Conservation (phyloP, 169 alveolate genomes). For the Babesia sp. region DNA sequence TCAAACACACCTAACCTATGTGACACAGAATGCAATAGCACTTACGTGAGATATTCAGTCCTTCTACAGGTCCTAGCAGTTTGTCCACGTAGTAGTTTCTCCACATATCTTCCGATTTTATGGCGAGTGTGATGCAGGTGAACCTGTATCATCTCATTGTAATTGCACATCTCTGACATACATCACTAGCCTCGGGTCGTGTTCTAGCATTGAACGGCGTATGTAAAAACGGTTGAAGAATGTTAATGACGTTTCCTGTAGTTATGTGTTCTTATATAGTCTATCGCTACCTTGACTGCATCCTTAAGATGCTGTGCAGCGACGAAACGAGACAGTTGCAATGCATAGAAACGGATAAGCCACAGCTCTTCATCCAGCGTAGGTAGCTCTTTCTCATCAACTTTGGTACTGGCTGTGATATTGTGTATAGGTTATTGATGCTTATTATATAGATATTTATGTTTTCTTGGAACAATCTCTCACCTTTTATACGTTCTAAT, state of each 20-base stretch:
- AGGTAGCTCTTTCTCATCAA: slow-evolving; percentile 5
- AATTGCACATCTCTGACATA: neutral
- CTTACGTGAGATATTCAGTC: slow-evolving; percentile 40
- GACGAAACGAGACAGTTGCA: slow-evolving; percentile 53
- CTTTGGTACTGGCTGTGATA: neutral
- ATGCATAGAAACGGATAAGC: slow-evolving; percentile 56
- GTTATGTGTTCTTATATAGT: too few species aligned
- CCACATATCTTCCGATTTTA: slow-evolving; percentile 67
- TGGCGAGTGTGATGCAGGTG: slow-evolving; percentile 65
- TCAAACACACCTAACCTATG: slow-evolving; percentile 53
- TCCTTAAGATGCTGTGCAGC: slow-evolving; percentile 55
- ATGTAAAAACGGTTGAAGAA: slow-evolving; percentile 61
- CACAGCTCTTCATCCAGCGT: slow-evolving; percentile 64
- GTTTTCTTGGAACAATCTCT: too few species aligned
- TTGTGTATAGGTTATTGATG: neutral
- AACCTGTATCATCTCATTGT: slow-evolving; percentile 21
- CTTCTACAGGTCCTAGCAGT: slow-evolving; percentile 45
- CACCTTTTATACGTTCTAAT: slow-evolving; percentile 20
- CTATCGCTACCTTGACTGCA: slow-evolving; percentile 27
- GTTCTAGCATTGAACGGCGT: slow-evolving; percentile 48
- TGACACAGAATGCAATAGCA: neutral
- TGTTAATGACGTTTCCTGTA: slow-evolving; percentile 58
- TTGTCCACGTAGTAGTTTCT: slow-evolving; percentile 49
- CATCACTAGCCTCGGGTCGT: slow-evolving; percentile 64
- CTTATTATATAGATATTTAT: too few species aligned